Base-by-base conservation (phyloP, 805 yeast genomes). In the Candida manassasensis region DNA sequence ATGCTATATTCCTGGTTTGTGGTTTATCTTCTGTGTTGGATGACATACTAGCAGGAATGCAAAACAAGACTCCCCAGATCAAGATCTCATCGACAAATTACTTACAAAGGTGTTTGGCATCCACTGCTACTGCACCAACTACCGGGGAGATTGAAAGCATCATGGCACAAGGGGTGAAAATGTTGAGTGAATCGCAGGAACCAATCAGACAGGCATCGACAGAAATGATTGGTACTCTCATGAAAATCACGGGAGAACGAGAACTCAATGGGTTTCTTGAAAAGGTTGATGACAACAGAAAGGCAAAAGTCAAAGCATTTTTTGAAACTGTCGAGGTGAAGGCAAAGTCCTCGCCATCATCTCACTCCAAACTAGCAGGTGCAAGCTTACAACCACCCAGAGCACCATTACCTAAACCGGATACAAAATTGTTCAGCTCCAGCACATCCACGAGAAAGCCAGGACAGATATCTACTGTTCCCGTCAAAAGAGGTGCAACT, bases 141-240 rank as follows among this genome's bases (percentile, higher is more conserved):
- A 53, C 63, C 10, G 43, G 57, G 0, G 87, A 84, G 36, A 52
- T 79, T 29, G 83, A 81, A 38, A 52, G 55, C 6, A 75, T 86
- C 1, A 71, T 80, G 61, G 73, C 67, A 1, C 55, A 64, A 2
- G 72, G 79, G 1, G 65, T 74, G 6, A 84, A 81, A 48, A 64
- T 85, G n/a, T 71, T 87, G 27, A 67, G 75, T 27, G 98, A 93
- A 46, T 79, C 95, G 0, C 84, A 82, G 52, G 94, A 87, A 32
- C 84, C 90, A 1, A 81, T 85, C 2, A 75, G 98, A 52, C 75
- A 79, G 34, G 78, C 80, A 4, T 82, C 90, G 0, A 81, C 87
- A 29, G 84, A 81, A 49, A 69, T 80, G 45, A 71, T 88, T 24
- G 97, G 96, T 5, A 77, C 84, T 0, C 57, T 88, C 33, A 81